Percentiles rank a stretch among this genome's conserved stretches.
These are phyloP conservation scores for Pseudogymnoascus sp. DNA, from an alignment of 2,329 filamentous ascomycete species.

Conservation along the genomic window DNA sequence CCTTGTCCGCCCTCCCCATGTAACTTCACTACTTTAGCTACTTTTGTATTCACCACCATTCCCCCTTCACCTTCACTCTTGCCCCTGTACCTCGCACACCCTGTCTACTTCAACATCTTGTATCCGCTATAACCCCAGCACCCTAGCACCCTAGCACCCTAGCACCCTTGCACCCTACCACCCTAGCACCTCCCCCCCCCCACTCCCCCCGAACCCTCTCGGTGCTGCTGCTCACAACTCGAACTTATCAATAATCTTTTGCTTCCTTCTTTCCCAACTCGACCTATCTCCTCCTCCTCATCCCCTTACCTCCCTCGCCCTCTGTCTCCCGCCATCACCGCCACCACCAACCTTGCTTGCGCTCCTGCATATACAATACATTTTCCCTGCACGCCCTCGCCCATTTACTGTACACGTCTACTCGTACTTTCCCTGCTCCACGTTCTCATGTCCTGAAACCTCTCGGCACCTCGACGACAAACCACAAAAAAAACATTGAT, in stretches of 20 bases:
- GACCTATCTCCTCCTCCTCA: background rate
- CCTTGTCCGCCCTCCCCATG: too few relatives aligned
- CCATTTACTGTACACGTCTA: background rate
- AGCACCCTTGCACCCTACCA: too few relatives aligned
- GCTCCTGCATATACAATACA: background rate
- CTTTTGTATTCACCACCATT: too few relatives aligned
- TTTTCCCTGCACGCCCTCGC: background rate
- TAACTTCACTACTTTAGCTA: too few relatives aligned
- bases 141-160: too few relatives aligned
- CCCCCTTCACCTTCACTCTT: too few relatives aligned
- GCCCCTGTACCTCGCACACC: too few relatives aligned
- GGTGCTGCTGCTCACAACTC: background rate
- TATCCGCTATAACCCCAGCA: too few relatives aligned
- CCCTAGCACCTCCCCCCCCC: background rate
- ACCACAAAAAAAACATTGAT: background rate
- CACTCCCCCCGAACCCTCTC: background rate
- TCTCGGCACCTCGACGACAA: background rate
- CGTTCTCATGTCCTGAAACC: background rate
- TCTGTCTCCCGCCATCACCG: background rate
- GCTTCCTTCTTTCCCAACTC: slow-evolving; percentile 1
- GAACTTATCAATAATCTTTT: background rate
- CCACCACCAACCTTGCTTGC: background rate
- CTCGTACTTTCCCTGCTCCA: background rate
- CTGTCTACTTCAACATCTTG: too few relatives aligned
- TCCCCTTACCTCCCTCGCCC: background rate